Conservation (phyloP, 768 basidiomycete species). For the Leccinum truebloodii region DNA sequence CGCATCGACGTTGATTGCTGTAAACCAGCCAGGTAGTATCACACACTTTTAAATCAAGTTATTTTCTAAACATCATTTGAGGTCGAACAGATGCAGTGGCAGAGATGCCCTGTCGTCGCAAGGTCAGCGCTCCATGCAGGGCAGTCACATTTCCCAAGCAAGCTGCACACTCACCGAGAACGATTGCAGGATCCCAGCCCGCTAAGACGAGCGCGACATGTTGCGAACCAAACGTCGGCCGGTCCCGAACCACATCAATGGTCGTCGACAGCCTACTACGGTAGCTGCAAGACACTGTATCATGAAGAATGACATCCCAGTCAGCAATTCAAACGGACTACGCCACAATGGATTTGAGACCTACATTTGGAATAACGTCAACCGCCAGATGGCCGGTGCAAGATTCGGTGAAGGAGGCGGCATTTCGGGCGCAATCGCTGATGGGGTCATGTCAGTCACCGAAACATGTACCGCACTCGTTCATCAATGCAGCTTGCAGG, state of each 20-base stretch:
- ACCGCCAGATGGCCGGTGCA: constrained; percentile 47
- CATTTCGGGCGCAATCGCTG: constrained; percentile 2
- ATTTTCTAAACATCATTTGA: constrained; percentile 39
- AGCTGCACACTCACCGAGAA: constrained; percentile 46
- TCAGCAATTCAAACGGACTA: neutral
- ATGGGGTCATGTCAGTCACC: neutral
- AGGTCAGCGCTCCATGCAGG: constrained; percentile 1
- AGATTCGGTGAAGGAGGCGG: constrained; percentile 25
- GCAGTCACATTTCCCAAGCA: neutral
- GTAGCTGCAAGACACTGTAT: constrained; percentile 47
- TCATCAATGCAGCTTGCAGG: constrained; percentile 10
- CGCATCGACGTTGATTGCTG: neutral
- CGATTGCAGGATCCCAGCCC: constrained; percentile 58
- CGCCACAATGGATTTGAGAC: neutral
- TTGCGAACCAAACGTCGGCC: constrained; percentile 55
- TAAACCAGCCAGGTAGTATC: neutral
- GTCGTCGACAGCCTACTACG: constrained; percentile 42
- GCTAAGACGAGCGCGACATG: constrained; percentile 59
- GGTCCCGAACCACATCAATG: constrained; percentile 45
- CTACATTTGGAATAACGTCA: constrained; percentile 59
- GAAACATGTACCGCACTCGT: neutral
- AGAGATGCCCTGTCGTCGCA: constrained; percentile 36
- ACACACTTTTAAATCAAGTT: neutral
- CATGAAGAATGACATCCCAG: constrained; percentile 24
- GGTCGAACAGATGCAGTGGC: constrained; percentile 35